These are phyloP conservation scores for Vitis hybrid DNA, from an alignment of 177 flowering plant genomes.

Conservation along the genomic window DNA sequence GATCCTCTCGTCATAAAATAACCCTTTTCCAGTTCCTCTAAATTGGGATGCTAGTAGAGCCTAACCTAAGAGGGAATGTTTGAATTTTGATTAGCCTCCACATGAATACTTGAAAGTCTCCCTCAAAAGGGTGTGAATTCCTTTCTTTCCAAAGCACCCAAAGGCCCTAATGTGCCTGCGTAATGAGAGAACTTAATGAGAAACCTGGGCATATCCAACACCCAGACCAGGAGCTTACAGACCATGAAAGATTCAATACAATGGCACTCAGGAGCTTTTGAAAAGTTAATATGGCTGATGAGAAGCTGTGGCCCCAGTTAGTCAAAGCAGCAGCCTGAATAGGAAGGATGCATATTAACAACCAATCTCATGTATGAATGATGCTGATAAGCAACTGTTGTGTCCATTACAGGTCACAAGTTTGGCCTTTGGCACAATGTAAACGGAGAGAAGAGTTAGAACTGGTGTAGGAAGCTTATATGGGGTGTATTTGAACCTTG, in stretches of 20 bases:
- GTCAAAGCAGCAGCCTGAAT: too few relatives aligned
- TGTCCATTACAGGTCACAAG: neutral
- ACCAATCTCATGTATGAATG: neutral
- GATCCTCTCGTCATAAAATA: neutral
- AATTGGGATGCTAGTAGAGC: neutral
- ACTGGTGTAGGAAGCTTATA: neutral
- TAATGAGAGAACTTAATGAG: too few relatives aligned
- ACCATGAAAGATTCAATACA: too few relatives aligned
- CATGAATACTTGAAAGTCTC: too few relatives aligned
- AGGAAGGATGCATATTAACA: too few relatives aligned
- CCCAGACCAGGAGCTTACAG: too few relatives aligned
- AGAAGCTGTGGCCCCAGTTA: too few relatives aligned
- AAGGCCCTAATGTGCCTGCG: too few relatives aligned
- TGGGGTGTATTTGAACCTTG: neutral
- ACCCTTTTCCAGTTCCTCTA: neutral
- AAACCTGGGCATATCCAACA: neutral
- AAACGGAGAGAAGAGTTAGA: neutral
- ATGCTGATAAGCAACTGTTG: neutral
- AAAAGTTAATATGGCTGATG: too few relatives aligned
- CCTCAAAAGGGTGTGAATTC: too few relatives aligned
- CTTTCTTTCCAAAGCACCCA: too few relatives aligned
- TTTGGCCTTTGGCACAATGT: neutral
- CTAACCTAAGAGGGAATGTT: neutral
- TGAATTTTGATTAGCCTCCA: neutral
- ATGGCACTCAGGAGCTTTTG: too few relatives aligned